Percentiles rank a stretch among this genome's conserved stretches.
Conservation (phyloP, 306 rosid genomes). For the Cicer yamashitae region DNA sequence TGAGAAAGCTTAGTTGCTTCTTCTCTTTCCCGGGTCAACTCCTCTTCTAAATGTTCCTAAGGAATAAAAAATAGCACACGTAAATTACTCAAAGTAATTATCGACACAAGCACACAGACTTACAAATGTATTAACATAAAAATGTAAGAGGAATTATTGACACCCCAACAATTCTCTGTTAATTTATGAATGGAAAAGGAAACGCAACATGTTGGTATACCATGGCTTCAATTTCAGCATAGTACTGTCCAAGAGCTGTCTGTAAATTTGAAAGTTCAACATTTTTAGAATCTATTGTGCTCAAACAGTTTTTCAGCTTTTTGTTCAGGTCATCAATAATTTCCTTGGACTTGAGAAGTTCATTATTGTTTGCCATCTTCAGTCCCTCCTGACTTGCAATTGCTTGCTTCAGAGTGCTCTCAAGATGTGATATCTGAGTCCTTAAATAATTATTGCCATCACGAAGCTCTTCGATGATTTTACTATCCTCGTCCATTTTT, state of each 20-base stretch:
- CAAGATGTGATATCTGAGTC: conserved; percentile 70
- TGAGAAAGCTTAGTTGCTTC: conserved; percentile 67
- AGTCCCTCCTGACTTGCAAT: conserved; percentile 68
- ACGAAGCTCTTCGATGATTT: conserved; percentile 78
- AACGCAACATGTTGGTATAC: conserved; percentile 41
- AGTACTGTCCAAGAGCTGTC: conserved; percentile 97
- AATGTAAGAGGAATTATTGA: conserved; percentile 5
- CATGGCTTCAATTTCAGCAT: conserved; percentile 98
- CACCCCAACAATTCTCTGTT: conserved; percentile 14
- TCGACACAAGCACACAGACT: conserved; percentile 12
- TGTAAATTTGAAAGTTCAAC: conserved; percentile 86
- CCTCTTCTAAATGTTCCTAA: conserved; percentile 86
- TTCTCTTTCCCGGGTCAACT: conserved; percentile 74
- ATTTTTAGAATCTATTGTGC: conserved; percentile 79
- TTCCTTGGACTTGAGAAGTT: conserved; percentile 67
- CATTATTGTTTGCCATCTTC: conserved; percentile 61
- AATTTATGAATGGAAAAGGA: background rate
- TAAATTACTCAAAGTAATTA: conserved; percentile 23
- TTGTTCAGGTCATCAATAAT: conserved; percentile 76
- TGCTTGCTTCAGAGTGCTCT: conserved; percentile 81
- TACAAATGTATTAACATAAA: conserved; percentile 14
- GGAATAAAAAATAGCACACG: conserved; percentile 35
- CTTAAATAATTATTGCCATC: conserved; percentile 65
- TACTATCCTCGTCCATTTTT: conserved; percentile 95
- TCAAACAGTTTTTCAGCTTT: conserved; percentile 69